These are phyloP conservation scores for Leccinum truebloodii DNA, from an alignment of 768 basidiomycete species.

Conservation along the genomic window DNA sequence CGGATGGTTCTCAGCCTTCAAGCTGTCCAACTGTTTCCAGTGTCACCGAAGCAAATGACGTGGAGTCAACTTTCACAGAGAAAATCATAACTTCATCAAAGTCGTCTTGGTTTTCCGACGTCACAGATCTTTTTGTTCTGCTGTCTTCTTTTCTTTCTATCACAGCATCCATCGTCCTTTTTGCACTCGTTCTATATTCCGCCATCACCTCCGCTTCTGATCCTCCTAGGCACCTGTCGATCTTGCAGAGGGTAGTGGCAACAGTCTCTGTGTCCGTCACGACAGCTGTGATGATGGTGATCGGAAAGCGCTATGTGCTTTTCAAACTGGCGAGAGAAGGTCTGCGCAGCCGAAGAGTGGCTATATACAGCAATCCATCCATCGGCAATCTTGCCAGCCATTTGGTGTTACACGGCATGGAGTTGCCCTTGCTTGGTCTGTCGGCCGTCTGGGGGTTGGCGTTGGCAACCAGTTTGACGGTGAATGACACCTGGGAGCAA, in stretches of 20 bases:
- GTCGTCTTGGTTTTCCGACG: not conserved
- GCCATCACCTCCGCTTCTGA: not conserved
- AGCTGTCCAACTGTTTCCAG: not conserved
- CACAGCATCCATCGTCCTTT: not conserved
- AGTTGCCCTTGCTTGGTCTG: constrained; percentile 5
- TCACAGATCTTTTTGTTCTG: not conserved
- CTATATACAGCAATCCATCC: constrained; percentile 1
- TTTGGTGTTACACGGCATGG: not conserved
- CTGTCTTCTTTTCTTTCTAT: not conserved
- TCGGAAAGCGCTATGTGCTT: not conserved
- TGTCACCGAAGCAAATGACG: not conserved
- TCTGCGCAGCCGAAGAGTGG: constrained; percentile 5
- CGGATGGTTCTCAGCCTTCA: not conserved
- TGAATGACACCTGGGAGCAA: not conserved
- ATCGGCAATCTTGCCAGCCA: not conserved
- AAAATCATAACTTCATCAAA: not conserved
- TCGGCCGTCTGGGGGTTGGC: not conserved
- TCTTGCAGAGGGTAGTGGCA: not conserved
- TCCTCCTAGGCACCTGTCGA: not conserved
- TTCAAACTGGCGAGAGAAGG: not conserved
- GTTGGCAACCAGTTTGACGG: not conserved
- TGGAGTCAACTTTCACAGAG: not conserved
- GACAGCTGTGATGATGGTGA: not conserved
- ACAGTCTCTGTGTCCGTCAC: not conserved
- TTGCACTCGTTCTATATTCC: not conserved